A percentile compares a stretch with the other conserved stretches of the same genome.
phyloP scores from a whole-genome alignment of 805 yeast genomes.

The Yamadazyma insecticola region DNA sequence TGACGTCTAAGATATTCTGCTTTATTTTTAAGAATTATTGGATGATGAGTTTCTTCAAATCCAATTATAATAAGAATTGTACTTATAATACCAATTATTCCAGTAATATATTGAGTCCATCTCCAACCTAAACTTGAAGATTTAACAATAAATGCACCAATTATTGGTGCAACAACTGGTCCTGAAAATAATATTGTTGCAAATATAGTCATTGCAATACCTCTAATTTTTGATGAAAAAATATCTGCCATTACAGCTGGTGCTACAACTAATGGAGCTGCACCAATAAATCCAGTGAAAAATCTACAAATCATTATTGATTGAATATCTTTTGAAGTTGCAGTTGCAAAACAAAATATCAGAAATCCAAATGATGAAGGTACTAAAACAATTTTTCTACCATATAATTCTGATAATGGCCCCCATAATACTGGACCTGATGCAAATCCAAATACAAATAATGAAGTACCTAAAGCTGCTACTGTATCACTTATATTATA shows the following conservation, averaged over 20 bases:
- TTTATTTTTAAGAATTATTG: conserved; percentile 23
- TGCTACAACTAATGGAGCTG: conserved; percentile 78
- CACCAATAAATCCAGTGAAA: conserved; percentile 74
- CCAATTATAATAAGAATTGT: conserved; percentile 23
- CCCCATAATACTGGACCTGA: conserved; percentile 86
- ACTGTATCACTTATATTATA: conserved; percentile 60
- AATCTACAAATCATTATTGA: conserved; percentile 73
- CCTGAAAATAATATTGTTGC: conserved; percentile 69
- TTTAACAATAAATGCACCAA: conserved; percentile 37
- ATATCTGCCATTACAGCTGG: conserved; percentile 85
- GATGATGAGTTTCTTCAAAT: conserved; percentile 35
- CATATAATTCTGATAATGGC: conserved; percentile 21
- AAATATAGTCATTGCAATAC: conserved; percentile 72
- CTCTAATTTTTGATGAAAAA: conserved; percentile 60
- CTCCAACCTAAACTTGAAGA: conserved; percentile 45
- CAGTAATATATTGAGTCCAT: conserved; percentile 50
- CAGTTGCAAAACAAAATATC: conserved; percentile 54
- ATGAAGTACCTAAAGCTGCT: conserved; percentile 65
- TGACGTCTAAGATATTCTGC: conserved; percentile 29
- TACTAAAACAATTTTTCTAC: conserved; percentile 39
- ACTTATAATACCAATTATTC: conserved; percentile 28
- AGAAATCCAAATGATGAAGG: conserved; percentile 33
- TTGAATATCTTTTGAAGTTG: conserved; percentile 70
- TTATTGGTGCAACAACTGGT: conserved; percentile 75
- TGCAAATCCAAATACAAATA: conserved; percentile 87